Conservation (phyloP, 2,329 filamentous ascomycete genomes). For the Whalleya microplaca region DNA sequence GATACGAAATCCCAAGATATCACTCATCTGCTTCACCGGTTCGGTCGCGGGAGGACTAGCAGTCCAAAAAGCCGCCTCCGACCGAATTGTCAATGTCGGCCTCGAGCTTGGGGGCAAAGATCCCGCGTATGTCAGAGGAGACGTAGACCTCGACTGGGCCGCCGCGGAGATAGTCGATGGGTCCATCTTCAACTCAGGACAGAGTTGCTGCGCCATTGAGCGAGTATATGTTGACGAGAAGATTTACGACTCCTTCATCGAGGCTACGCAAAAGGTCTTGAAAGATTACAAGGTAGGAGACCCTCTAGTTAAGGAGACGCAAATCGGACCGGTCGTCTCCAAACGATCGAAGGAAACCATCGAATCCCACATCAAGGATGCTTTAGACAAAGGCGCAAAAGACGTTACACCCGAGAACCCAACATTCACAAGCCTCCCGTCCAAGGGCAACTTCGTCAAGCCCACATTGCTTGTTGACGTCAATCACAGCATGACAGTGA, state of each 20-base stretch:
- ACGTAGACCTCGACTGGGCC: constrained; percentile 89
- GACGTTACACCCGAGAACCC: constrained; percentile 83
- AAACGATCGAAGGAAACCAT: constrained; percentile 77
- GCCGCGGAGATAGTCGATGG: constrained; percentile 95
- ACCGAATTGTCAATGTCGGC: constrained; percentile 82
- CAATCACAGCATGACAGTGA: constrained; percentile 81
- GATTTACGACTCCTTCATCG: constrained; percentile 82
- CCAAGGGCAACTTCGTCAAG: constrained; percentile 85
- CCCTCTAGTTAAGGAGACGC: constrained; percentile 76
- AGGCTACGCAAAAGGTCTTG: constrained; percentile 78
- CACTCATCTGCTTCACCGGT: constrained; percentile 89
- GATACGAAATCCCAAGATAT: constrained; percentile 75
- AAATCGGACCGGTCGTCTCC: constrained; percentile 88
- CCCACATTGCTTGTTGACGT: constrained; percentile 82
- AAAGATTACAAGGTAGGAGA: constrained; percentile 86
- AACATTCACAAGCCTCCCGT: constrained; percentile 71
- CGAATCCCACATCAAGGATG: constrained; percentile 78
- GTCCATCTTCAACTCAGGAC: constrained; percentile 97
- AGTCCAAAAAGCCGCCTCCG: constrained; percentile 82
- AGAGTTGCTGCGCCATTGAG: constrained; percentile 94
- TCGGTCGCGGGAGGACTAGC: constrained; percentile 86
- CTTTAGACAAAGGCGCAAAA: constrained; percentile 79
- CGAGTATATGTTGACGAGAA: constrained; percentile 87
- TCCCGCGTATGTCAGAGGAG: constrained; percentile 82
- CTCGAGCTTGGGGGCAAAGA: constrained; percentile 95